phyloP scores from a whole-genome alignment of 2,329 filamentous ascomycete genomes.

The Davidsoniella eucalypti region DNA sequence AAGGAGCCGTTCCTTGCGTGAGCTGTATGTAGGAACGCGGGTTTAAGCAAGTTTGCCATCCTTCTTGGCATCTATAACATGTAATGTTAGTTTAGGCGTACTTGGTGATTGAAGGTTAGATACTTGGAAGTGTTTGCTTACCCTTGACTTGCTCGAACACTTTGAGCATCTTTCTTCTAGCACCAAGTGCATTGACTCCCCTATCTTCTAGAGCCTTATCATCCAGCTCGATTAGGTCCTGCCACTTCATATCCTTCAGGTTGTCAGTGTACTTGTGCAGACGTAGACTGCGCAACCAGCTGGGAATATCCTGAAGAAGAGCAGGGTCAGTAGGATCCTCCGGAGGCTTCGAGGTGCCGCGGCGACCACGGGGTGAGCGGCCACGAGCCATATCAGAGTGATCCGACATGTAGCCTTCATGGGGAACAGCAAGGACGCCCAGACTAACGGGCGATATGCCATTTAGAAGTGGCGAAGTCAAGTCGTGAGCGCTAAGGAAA shows the following conservation, averaged over 20 bases:
- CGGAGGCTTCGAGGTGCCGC: constrained; percentile 91
- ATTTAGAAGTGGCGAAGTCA: constrained; percentile 49
- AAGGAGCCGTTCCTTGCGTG: too few species aligned
- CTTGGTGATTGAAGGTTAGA: neutral
- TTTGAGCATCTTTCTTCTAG: constrained; percentile 95
- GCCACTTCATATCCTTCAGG: constrained; percentile 93
- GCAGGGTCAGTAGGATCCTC: constrained; percentile 90
- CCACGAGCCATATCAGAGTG: constrained; percentile 84
- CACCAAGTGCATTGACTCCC: constrained; percentile 87
- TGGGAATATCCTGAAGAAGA: constrained; percentile 85
- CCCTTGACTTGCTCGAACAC: constrained; percentile 93
- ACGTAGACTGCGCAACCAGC: constrained; percentile 84
- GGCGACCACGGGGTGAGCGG: constrained; percentile 76
- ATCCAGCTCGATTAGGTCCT: constrained; percentile 76
- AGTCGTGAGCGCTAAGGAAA: constrained; percentile 79
- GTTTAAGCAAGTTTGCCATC: constrained; percentile 12
- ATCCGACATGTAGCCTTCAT: constrained; percentile 83
- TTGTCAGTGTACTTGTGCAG: constrained; percentile 99
- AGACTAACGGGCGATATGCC: constrained; percentile 57
- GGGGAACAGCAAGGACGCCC: constrained; percentile 51
- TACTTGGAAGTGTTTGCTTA: constrained; percentile 20
- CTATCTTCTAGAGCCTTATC: constrained; percentile 85
- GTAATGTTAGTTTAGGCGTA: neutral
- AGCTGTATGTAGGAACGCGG: neutral
- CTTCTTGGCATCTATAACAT: constrained; percentile 11